Evolutionary conservation across 2,329 filamentous ascomycete species (phyloP), one percentile per base, ranked within the genome.

Genomic region (Ustilaginoidea virens): DNA sequence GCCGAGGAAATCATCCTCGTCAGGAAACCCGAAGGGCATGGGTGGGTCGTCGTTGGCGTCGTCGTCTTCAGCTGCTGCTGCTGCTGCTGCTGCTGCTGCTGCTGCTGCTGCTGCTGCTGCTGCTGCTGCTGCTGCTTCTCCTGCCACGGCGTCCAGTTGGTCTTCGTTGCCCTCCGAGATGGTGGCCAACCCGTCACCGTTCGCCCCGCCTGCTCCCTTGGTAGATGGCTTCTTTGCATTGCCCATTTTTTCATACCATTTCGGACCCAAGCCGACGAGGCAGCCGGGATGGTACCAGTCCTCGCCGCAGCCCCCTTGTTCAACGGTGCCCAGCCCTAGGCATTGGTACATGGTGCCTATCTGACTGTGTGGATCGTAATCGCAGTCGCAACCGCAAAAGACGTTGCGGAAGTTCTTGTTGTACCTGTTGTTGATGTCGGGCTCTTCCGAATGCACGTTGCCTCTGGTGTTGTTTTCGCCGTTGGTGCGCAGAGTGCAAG

Each of bases 311-410:
- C 86, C 87, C 11, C 86, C 86, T 1, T 77, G 75, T 39, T 87
- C 79, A 9, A 69, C 64, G 0, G 73, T 78, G 1, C 83, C 85
- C 1, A 96, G 60, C 0, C 87, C 87, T 3, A 96, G 53, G 47
- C 90, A 98, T 52, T 98, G 90, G 42, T 92, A 98, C 90, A 98
- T 98, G 22, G 86, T 96, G 0, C 87, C 87, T 42, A 87, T 92
- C 49, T 98, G 85, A 47, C 80, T 66, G 27, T 87, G 70, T 0
- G 87, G 74, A 48, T 94, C 80, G 48, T 98, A 98, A 34, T 86
- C 73, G 44, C 86, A 78, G 17, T 70, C 70, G 46, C 90, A 98
- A 2, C 79, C 81, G 50, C 90, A 98, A 56, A 98, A 98, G 25
- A 66, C 70, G 45, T 96, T 96, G 40, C 72, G 68, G 45, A 92